phyloP scores from a whole-genome alignment of 768 basidiomycete genomes.

The Russula vinacea region DNA sequence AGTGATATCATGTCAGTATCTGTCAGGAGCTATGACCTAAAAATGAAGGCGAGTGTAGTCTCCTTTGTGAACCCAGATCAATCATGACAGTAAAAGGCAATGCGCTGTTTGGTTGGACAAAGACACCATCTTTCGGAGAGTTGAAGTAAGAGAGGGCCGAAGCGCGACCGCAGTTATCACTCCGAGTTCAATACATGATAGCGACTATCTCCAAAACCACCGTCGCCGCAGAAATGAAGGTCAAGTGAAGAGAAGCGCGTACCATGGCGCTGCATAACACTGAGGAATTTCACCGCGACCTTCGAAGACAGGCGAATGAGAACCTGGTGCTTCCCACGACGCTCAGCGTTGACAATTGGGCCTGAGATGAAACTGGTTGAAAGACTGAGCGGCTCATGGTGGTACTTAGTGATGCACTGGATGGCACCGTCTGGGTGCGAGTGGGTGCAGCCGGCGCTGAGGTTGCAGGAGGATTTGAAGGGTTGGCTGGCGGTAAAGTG shows the following conservation, averaged over 20 bases:
- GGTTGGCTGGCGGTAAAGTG: slow-evolving; percentile 28
- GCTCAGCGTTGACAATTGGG: slow-evolving; percentile 91
- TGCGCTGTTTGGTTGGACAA: slow-evolving; percentile 57
- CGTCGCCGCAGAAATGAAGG: not conserved
- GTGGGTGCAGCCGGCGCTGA: slow-evolving; percentile 13
- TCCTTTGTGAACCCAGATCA: slow-evolving; percentile 56
- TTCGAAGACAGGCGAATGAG: slow-evolving; percentile 96
- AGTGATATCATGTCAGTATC: slow-evolving; percentile 3
- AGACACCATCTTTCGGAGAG: slow-evolving; percentile 67
- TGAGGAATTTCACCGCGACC: slow-evolving; percentile 96
- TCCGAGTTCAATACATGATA: slow-evolving; percentile 45
- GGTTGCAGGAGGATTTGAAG: slow-evolving; percentile 22
- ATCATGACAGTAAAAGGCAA: slow-evolving; percentile 37
- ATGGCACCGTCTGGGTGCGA: not conserved
- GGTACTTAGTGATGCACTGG: not conserved
- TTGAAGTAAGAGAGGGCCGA: slow-evolving; percentile 80
- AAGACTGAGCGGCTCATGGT: slow-evolving; percentile 36
- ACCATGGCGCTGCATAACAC: slow-evolving; percentile 99
- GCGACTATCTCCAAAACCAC: not conserved
- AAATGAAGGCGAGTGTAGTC: slow-evolving; percentile 41
- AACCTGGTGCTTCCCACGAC: slow-evolving; percentile 98
- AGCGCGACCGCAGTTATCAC: slow-evolving; percentile 75
- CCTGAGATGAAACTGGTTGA: slow-evolving; percentile 36
- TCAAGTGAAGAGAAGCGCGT: slow-evolving; percentile 36
- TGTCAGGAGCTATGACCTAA: not conserved